Conservation (phyloP, 345 rosid genomes). For the Moringa oleifera region DNA sequence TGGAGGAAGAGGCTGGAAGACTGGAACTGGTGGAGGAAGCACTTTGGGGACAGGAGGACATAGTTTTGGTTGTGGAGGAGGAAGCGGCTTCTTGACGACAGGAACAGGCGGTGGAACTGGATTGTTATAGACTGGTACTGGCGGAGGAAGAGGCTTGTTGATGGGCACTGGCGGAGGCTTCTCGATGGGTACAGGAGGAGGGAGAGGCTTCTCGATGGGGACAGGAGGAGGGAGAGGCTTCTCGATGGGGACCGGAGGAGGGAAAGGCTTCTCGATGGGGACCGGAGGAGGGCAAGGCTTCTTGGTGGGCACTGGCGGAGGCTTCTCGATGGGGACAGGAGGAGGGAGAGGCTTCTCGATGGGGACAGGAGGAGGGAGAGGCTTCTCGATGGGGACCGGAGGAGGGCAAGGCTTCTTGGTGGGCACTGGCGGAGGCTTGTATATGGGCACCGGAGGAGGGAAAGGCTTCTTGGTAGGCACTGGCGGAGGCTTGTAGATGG, state of each 20-base stretch:
- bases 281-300: slow-evolving; percentile 17
- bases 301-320: slow-evolving; percentile 15
- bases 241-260: slow-evolving; percentile 16
- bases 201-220: slow-evolving; percentile 16
- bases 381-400: slow-evolving; percentile 18
- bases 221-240: slow-evolving; percentile 28
- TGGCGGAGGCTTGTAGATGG: slow-evolving; percentile 24
- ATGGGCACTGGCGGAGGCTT: slow-evolving; percentile 17
- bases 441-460: slow-evolving; percentile 13
- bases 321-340: slow-evolving; percentile 3
- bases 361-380: slow-evolving; percentile 26
- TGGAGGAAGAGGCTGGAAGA: slow-evolving; percentile 21
- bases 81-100: slow-evolving; percentile 18
- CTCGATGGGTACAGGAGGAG: slow-evolving; percentile 11
- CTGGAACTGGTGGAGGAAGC: slow-evolving; percentile 24
- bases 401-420: slow-evolving; percentile 16
- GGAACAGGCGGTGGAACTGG: slow-evolving; percentile 27
- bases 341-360: slow-evolving; percentile 19
- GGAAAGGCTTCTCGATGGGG: slow-evolving; percentile 20
- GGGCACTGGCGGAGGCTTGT: slow-evolving; percentile 16
- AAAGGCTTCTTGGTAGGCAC: slow-evolving; percentile 15
- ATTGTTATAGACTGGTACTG: slow-evolving; percentile 13
- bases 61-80: slow-evolving; percentile 17
- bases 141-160: slow-evolving; percentile 17
- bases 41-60: slow-evolving; percentile 22